Evolutionary conservation across 164 flowering plant genomes (phyloP), one percentile per base, ranked within the genome.

Genomic region (Cinnamomum micranthum): DNA sequence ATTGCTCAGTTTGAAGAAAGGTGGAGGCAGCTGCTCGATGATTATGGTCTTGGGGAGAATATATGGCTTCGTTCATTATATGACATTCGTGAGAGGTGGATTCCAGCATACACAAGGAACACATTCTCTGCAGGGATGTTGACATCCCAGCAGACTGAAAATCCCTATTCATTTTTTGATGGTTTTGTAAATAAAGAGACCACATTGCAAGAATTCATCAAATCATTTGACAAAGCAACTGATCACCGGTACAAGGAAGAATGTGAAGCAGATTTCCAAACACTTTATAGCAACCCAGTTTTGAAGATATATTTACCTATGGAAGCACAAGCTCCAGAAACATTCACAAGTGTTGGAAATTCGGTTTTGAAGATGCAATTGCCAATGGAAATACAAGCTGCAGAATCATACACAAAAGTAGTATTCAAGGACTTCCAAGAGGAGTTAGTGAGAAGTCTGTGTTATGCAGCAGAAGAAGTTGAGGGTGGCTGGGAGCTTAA

Each of bases 371-470:
- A 67, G 47, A 67, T 67, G 69, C 69, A 67, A 67, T 85, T 86
- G 67, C 81, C 83, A 28, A 86, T 82, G 71, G 88, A 88, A 82
- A 58, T 76, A 67, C 89, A 88, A 77, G 80, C 87, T 27, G 84
- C 89, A 19, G 84, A 77, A 72, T 63, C 80, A n/a, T 88, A 83
- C 77, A 71, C 73, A 24, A 52, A 31, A 52, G 64, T 31, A 27
- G 51, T 71, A 1, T 71, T 71, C 51, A 22, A 51, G 41, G 73
- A 71, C 24, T 71, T 71, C 17, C 73, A 71, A 63, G 65, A 52
- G 62, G 73, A 71, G 51, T 24, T 71, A 51, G 62, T 51, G 22
- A 55, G 47, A 71, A 52, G 64, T 55, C 47, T 58, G 17, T 19
- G n/a, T 52, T 27, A 52, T 28, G 31, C 23, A 20, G 41, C 58